Evolutionary conservation across 768 basidiomycete species (phyloP).

Genomic region (Hygrocybe coccinea): DNA sequence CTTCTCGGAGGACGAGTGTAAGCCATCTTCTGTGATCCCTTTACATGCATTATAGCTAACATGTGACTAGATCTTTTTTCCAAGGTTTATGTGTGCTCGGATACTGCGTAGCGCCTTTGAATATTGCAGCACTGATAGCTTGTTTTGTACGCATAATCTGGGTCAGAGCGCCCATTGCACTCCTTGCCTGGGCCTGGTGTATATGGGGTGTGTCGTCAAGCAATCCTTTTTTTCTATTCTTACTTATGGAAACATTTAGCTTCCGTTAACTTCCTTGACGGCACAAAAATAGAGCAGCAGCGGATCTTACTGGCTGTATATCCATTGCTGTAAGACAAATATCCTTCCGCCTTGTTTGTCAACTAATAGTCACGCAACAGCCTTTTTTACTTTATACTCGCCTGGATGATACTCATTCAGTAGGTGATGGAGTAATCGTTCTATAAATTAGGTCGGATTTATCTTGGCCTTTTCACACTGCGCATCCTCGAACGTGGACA

Average conservation of each 20-base stretch:
- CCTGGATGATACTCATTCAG: slow-evolving; percentile 97
- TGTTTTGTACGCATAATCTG: slow-evolving; percentile 83
- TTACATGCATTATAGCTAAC: background rate
- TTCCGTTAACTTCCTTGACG: slow-evolving; percentile 91
- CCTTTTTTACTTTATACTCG: slow-evolving; percentile 89
- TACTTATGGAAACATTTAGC: slow-evolving; percentile 43
- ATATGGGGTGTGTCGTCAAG: slow-evolving; percentile 77
- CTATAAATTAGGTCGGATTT: background rate
- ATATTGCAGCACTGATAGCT: slow-evolving; percentile 83
- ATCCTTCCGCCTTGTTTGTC: background rate
- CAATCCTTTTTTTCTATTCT: background rate
- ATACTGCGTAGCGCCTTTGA: slow-evolving; percentile 90
- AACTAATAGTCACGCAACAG: slow-evolving; percentile 32
- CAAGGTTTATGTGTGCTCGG: slow-evolving; percentile 93
- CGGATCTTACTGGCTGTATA: slow-evolving; percentile 91
- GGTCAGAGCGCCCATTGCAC: slow-evolving; percentile 78
- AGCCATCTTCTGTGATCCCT: slow-evolving; percentile 19
- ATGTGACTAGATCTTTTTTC: slow-evolving; percentile 78
- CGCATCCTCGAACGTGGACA: background rate
- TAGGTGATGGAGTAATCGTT: slow-evolving; percentile 28
- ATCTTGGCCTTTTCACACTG: background rate
- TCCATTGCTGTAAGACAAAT: slow-evolving; percentile 71
- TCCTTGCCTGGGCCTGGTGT: slow-evolving; percentile 91
- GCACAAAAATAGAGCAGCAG: slow-evolving; percentile 88
- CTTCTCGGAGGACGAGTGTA: slow-evolving; percentile 81